phyloP scores from a whole-genome alignment of 2,329 filamentous ascomycete genomes.

The Dactylella cylindrospora region DNA sequence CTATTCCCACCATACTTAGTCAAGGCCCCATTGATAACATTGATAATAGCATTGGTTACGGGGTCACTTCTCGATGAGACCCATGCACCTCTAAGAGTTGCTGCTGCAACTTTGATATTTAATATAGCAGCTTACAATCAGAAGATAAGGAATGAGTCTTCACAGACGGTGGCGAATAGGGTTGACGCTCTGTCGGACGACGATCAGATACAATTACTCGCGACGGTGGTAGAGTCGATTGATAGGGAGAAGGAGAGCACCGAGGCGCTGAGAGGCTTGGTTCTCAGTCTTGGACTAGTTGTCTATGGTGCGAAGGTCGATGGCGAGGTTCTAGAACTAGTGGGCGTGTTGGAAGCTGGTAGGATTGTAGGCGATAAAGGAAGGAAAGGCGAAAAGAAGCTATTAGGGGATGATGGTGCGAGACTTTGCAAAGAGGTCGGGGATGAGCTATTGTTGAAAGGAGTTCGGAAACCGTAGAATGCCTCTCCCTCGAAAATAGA shows the following conservation, averaged over 20 bases:
- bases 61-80: slow-evolving; percentile 75
- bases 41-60: slow-evolving; percentile 70
- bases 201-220: slow-evolving; percentile 77
- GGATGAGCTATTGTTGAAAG: slow-evolving; percentile 54
- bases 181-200: slow-evolving; percentile 65
- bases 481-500: too few species aligned
- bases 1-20: slow-evolving; percentile 69
- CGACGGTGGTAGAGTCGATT: slow-evolving; percentile 76
- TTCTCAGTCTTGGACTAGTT: slow-evolving; percentile 74
- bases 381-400: slow-evolving; percentile 49
- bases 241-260: slow-evolving; percentile 56
- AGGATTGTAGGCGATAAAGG: slow-evolving; percentile 64
- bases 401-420: slow-evolving; percentile 59
- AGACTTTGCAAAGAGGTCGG: slow-evolving; percentile 59
- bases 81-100: slow-evolving; percentile 73
- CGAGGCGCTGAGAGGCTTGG: slow-evolving; percentile 74
- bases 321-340: slow-evolving; percentile 77
- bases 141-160: slow-evolving; percentile 51
- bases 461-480: slow-evolving; percentile 43
- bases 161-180: slow-evolving; percentile 60
- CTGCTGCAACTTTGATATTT: slow-evolving; percentile 78
- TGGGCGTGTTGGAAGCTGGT: slow-evolving; percentile 73
- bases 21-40: slow-evolving; percentile 58
- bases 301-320: slow-evolving; percentile 69
- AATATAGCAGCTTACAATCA: slow-evolving; percentile 75